These are phyloP conservation scores for Pyrenophora seminiperda DNA, from an alignment of 2,329 filamentous ascomycete species.

Conservation along the genomic window DNA sequence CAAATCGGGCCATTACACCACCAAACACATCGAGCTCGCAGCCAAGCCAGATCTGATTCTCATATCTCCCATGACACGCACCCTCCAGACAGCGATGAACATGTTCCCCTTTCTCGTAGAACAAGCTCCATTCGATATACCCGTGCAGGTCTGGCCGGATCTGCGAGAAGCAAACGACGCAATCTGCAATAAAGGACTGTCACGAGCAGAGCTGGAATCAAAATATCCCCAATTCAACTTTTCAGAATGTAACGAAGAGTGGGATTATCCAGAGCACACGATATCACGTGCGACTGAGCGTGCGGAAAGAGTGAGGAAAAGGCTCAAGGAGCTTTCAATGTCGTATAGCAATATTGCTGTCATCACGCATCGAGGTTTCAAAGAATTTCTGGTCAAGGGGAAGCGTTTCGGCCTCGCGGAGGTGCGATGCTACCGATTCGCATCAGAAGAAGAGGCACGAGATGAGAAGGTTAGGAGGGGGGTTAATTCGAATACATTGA, in stretches of 20 bases:
- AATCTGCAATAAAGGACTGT: conserved; percentile 23
- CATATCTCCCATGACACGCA: conserved; percentile 34
- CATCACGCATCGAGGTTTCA: conserved; percentile 28
- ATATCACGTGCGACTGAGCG: conserved; percentile 12
- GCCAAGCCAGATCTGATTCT: conserved; percentile 24
- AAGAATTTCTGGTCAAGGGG: conserved; percentile 23
- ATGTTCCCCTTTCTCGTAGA: conserved; percentile 20
- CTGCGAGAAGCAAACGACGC: conserved; percentile 27
- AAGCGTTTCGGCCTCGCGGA: conserved; percentile 23
- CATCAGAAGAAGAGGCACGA: conserved; percentile 13
- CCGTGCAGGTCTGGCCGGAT: conserved; percentile 30
- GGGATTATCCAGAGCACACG: conserved; percentile 23
- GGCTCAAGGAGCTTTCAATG: conserved; percentile 14
- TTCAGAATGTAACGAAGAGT: conserved; percentile 15
- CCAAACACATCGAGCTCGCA: conserved; percentile 14
- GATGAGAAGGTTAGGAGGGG: conserved; percentile 14
- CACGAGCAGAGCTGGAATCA: conserved; percentile 11
- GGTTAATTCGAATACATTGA: conserved; percentile 15
- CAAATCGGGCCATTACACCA: conserved; percentile 14
- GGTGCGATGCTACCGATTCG: conserved; percentile 23
- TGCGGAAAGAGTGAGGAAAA: conserved; percentile 21
- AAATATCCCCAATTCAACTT: conserved; percentile 29
- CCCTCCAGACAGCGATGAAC: conserved; percentile 30
- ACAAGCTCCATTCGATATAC: not conserved
- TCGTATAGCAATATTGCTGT: conserved; percentile 21